These are phyloP conservation scores for Podaxis rugospora DNA, from an alignment of 768 basidiomycete genomes.

Conservation along the genomic window DNA sequence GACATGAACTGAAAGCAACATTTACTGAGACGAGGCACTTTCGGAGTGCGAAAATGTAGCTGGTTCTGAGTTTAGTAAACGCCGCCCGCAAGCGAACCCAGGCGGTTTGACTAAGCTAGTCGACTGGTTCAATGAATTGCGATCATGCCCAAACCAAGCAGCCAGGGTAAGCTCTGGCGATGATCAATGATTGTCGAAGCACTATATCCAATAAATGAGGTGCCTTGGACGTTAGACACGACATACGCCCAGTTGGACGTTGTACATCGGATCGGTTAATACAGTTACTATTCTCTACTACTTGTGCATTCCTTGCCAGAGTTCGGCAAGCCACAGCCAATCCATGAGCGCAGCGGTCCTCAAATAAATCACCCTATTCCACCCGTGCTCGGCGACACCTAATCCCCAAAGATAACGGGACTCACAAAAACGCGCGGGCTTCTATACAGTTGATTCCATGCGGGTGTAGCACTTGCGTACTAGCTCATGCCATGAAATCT, in stretches of 20 bases:
- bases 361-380: neutral
- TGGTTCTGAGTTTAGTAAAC: neutral
- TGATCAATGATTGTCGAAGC: neutral
- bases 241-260: neutral
- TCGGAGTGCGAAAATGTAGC: neutral
- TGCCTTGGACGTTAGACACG: neutral
- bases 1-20: neutral
- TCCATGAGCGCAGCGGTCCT: neutral
- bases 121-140: neutral
- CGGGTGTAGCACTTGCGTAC: too few relatives aligned
- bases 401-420: neutral
- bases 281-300: neutral
- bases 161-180: neutral
- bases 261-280: neutral
- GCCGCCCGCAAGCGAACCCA: neutral
- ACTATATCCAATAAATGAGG: neutral
- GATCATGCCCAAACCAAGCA: neutral
- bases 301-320: neutral
- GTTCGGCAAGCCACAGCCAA: neutral
- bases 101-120: neutral
- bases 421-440: neutral
- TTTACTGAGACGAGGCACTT: neutral
- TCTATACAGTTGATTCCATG: neutral
- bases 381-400: neutral
- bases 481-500: neutral